Evolutionary conservation across 441 rosid genomes (phyloP), one percentile per base, ranked within the genome.

Genomic region (Lepidium campestre): DNA sequence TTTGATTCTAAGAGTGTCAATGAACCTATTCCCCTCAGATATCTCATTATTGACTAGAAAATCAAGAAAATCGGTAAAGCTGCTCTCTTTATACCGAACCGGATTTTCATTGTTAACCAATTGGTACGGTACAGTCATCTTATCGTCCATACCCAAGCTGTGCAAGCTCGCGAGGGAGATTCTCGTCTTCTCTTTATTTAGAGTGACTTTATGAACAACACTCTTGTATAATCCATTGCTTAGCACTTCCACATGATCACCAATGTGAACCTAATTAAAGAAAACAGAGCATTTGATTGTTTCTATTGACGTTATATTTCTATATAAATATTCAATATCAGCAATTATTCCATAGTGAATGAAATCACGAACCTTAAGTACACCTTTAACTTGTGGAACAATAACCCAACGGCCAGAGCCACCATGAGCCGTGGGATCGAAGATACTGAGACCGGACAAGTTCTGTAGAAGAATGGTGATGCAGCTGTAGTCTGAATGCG

Each of bases 231-330:
- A 6, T 12, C 91, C 96, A 41, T 91, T 86, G 83, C 91, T 88
- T 4, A 86, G 79, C 1, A 85, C 93, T 70, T 85, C 90, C 2
- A 85, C 49, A 62, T 85, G 97, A 66, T 88, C 91, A 0, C 97
- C 90, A 3, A 85, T 58, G 29, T 80, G 85, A 12, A 86, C 90
- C 77, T 73, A 73, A 3, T 25, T 6, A 32, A 25, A 17, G 6
- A 40, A 10, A 36, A 48, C 39, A 10, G 0, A 18, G 4, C 22
- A 22, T 39, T 57, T 40, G 0, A 10, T 5, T 27, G 7, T 5
- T 4, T 23, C 27, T 23, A 23, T 23, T 0, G 27, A 23, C 4
- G 27, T 23, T 23, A 2, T 23, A 3, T 23, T 23, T 23, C 27
- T 23, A 23, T 23, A 23, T 23, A 23, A 23, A 3, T 23, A 23